A percentile compares a stretch with the other conserved stretches of the same genome.
These are phyloP conservation scores for Chaetomiaceae sp. DNA, from an alignment of 2,329 filamentous ascomycete species.

Conservation along the genomic window DNA sequence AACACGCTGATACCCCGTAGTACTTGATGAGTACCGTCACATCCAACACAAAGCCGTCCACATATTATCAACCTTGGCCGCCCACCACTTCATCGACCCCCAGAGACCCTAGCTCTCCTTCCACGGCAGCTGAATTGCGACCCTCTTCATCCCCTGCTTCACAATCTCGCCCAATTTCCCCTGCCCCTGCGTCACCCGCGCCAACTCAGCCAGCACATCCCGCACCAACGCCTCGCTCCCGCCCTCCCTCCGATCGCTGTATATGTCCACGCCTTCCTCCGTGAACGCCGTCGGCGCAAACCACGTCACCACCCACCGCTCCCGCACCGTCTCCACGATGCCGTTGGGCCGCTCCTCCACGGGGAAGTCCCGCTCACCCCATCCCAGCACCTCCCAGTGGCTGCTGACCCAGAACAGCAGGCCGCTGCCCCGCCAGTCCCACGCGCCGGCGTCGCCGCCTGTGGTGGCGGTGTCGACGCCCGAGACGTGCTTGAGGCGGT, in stretches of 20 bases:
- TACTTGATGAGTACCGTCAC: too few relatives aligned
- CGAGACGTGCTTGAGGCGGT: conserved; percentile 52
- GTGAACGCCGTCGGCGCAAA: conserved; percentile 81
- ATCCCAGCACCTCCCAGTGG: conserved; percentile 78
- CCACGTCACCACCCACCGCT: conserved; percentile 75
- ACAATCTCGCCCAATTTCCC: conserved; percentile 49
- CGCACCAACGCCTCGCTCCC: conserved; percentile 51
- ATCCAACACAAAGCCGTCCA: too few relatives aligned
- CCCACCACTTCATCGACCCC: neutral
- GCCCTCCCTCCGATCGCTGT: conserved; percentile 57
- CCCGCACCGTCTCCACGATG: conserved; percentile 31
- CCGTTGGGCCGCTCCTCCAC: conserved; percentile 26
- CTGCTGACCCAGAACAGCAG: conserved; percentile 64
- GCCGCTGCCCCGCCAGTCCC: conserved; percentile 76
- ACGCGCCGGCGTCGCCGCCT: conserved; percentile 36
- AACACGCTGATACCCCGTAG: too few relatives aligned
- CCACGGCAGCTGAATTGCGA: conserved; percentile 50
- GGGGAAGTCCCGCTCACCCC: conserved; percentile 49
- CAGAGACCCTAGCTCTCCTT: conserved; percentile 25
- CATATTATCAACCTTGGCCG: neutral
- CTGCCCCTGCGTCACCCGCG: conserved; percentile 35
- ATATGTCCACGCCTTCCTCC: conserved; percentile 73
- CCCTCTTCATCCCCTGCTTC: conserved; percentile 42
- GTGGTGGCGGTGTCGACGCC: conserved; percentile 54
- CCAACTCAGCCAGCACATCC: conserved; percentile 50